Base-by-base conservation (phyloP, 1,284 basidiomycete genomes). In the Moesziomyces sp. region DNA sequence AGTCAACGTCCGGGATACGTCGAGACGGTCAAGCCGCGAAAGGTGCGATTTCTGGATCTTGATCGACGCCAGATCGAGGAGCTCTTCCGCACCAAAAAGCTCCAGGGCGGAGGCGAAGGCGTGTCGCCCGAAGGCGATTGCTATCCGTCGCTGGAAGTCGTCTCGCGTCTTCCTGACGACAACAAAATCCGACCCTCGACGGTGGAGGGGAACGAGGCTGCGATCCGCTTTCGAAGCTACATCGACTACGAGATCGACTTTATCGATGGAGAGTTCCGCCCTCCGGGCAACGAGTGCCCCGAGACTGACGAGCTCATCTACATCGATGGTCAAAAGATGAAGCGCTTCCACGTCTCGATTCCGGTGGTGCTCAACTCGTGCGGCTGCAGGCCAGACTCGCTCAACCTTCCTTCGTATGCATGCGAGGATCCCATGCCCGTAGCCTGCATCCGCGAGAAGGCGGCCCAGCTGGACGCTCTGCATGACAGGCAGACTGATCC, bases 181-280 rank as follows among this genome's bases (percentile, higher is more conserved):
- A 56, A 58, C 47, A 47, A 54, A 40, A 51, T 71, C 38, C 68
- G 68, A 44, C 62, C 68, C 0, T 49, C 44, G 28, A 65, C 68
- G 1, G 68, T 61, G 11, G 57, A 52, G 18, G 58, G 58, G 23
- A 71, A 65, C 52, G 58, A 71, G 30, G 68, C 68, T 14, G 61
- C 53, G 19, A 58, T 71, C 19, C 61, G 62, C 5, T 61, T 71
- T 54, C 47, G 21, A 11, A 65, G 60, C 55, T 54, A 23, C 38
- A 55, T 71, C 48, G 49, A 61, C n/a, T 65, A 61, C 49, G 62
- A 71, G 46, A 56, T 71, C 28, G 68, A 71, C 52, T 71, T 60
- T 46, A 65, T 71, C 55, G 68, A 71, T 38, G 68, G 68, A 11
- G 53, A 65, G 30, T 46, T n/a, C 13, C 5, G 44, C 13, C 8